These are phyloP conservation scores for Penicillium sp. DNA, from an alignment of 2,329 filamentous ascomycete genomes.

Conservation along the genomic window DNA sequence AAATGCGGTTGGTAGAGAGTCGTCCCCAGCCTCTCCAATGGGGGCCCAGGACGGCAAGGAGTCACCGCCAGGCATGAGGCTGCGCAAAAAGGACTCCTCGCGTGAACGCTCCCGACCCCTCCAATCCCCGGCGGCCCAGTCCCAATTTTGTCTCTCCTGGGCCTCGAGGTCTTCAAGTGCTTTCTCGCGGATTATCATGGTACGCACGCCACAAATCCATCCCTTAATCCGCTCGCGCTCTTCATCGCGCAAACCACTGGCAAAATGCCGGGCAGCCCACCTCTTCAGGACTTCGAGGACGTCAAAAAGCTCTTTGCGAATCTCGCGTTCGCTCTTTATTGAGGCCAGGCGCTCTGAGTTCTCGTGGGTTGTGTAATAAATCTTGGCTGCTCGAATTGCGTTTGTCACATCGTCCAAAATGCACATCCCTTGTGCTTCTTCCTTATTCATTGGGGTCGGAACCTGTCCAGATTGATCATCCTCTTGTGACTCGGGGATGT, in stretches of 20 bases:
- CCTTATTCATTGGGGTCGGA: constrained; percentile 63
- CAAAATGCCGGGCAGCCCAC: constrained; percentile 85
- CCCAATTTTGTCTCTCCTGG: constrained; percentile 71
- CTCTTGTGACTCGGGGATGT: constrained; percentile 38
- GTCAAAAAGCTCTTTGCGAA: constrained; percentile 78
- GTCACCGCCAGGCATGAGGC: constrained; percentile 62
- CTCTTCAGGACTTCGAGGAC: constrained; percentile 90
- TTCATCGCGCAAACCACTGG: constrained; percentile 74
- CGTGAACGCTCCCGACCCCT: constrained; percentile 70
- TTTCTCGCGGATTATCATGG: constrained; percentile 75
- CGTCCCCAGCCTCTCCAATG: constrained; percentile 43
- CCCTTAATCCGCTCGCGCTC: constrained; percentile 73
- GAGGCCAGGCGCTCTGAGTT: constrained; percentile 79
- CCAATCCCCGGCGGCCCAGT: constrained; percentile 82
- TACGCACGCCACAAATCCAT: constrained; percentile 79
- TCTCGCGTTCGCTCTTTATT: constrained; percentile 83
- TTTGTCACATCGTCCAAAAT: constrained; percentile 90
- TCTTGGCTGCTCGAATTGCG: constrained; percentile 91
- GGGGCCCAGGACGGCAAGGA: constrained; percentile 70
- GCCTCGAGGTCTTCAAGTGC: constrained; percentile 73
- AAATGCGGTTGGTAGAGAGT: constrained; percentile 62
- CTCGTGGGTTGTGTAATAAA: constrained; percentile 94
- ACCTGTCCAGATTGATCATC: constrained; percentile 37
- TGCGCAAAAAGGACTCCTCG: constrained; percentile 78
- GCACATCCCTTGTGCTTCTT: constrained; percentile 87